These are phyloP conservation scores for Arabis hirsuta DNA, from an alignment of 345 rosid species.

Conservation along the genomic window DNA sequence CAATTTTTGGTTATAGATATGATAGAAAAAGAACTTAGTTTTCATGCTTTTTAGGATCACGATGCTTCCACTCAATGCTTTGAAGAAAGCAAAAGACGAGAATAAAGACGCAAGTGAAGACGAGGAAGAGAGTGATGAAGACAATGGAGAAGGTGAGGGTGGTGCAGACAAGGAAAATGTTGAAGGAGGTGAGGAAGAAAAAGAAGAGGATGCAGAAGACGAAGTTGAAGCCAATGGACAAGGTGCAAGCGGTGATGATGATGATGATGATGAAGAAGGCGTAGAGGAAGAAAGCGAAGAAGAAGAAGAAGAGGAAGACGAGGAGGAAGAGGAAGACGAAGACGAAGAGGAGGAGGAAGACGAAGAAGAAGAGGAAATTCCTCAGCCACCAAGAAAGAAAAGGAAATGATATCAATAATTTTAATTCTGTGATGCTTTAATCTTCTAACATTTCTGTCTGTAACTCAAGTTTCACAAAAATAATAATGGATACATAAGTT, in stretches of 20 bases:
- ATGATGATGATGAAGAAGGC: neutral
- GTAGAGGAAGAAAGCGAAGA: neutral
- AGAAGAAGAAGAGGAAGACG: neutral
- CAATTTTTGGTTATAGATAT: neutral
- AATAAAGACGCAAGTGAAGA: conserved; percentile 20
- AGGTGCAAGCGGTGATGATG: neutral
- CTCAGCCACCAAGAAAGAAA: conserved; percentile 26
- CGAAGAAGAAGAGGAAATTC: neutral
- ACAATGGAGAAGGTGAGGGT: neutral
- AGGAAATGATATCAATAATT: neutral
- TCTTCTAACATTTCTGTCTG: neutral
- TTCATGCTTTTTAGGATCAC: neutral
- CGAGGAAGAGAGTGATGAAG: neutral
- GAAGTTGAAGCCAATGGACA: conserved; percentile 21
- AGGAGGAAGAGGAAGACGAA: neutral
- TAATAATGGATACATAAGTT: neutral
- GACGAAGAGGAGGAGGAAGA: neutral
- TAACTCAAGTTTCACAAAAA: conserved; percentile 13
- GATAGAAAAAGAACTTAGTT: neutral
- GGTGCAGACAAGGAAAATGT: neutral
- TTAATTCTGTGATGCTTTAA: neutral
- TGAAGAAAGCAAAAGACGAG: conserved; percentile 15
- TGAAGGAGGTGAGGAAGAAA: neutral
- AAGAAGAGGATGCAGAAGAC: conserved; percentile 3
- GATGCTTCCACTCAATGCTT: neutral